Evolutionary conservation across 1,139 yeast genomes (phyloP).

Genomic region (Pneumocystis murina): DNA sequence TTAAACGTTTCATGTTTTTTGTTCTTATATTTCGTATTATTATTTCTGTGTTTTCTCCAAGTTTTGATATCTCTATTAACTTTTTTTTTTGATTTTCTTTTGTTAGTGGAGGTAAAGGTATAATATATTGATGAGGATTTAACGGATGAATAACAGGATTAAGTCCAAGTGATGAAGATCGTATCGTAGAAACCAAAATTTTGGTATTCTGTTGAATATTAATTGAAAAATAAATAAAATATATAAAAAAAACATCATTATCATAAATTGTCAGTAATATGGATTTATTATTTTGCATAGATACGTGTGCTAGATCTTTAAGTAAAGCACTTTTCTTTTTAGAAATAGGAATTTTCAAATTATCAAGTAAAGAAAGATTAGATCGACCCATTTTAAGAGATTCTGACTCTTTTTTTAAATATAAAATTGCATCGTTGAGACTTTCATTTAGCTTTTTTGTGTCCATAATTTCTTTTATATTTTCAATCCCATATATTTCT

Average conservation of each 20-base stretch:
- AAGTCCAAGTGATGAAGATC: background rate
- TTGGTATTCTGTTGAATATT: background rate
- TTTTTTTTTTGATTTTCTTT: background rate
- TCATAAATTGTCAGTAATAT: background rate
- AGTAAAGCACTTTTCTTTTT: background rate
- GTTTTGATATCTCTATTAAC: background rate
- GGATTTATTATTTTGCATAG: background rate
- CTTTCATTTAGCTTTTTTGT: background rate
- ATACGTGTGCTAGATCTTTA: background rate
- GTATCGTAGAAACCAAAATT: background rate
- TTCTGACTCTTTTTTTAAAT: background rate
- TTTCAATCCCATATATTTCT: background rate
- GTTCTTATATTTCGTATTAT: background rate
- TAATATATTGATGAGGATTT: background rate
- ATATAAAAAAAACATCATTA: background rate
- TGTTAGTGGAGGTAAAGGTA: background rate
- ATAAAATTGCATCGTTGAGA: background rate
- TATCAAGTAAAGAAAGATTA: background rate
- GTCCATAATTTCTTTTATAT: background rate
- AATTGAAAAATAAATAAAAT: background rate
- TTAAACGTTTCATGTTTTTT: background rate
- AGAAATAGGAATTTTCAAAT: background rate
- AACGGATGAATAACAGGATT: background rate
- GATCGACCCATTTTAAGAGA: background rate
- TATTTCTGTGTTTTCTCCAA: background rate